Evolutionary conservation across 169 alveolate genomes (phyloP).

Genomic region (Cryptosporidium tyzzeri): DNA sequence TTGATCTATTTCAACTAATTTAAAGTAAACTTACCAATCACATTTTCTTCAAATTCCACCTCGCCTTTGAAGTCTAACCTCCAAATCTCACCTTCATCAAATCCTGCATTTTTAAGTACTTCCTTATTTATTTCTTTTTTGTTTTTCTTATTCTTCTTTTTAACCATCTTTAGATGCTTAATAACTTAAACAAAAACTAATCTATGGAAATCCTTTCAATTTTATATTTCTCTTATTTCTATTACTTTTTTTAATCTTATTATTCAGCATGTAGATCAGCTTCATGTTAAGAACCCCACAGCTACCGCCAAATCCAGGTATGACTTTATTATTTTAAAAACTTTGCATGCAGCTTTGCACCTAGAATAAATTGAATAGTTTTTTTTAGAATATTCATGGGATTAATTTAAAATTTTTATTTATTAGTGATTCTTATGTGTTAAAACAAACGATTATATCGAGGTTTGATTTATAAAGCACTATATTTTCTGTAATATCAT

Average conservation of each 20-base stretch:
- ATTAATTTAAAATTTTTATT: neutral
- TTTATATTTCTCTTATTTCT: neutral
- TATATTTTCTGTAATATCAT: neutral
- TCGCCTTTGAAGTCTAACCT: slow-evolving; percentile 39
- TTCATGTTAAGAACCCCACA: slow-evolving; percentile 35
- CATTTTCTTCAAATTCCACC: slow-evolving; percentile 52
- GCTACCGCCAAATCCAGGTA: slow-evolving; percentile 23
- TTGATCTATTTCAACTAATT: neutral
- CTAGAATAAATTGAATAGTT: neutral
- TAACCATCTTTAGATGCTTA: neutral
- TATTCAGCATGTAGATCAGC: slow-evolving; percentile 53
- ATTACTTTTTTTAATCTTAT: neutral
- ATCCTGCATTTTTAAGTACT: slow-evolving; percentile 43
- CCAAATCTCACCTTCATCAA: slow-evolving; percentile 74
- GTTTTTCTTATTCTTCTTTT: slow-evolving; percentile 5
- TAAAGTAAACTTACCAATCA: slow-evolving; percentile 25
- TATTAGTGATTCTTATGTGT: neutral
- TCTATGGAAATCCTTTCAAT: neutral
- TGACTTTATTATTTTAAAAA: slow-evolving; percentile 17
- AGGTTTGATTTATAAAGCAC: neutral
- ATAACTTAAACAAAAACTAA: neutral
- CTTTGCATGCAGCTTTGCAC: neutral
- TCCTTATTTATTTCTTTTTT: neutral
- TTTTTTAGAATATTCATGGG: neutral
- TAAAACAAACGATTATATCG: no score